These are phyloP conservation scores for Kwoniella dejecticola DNA, from an alignment of 768 basidiomycete species.

Conservation along the genomic window DNA sequence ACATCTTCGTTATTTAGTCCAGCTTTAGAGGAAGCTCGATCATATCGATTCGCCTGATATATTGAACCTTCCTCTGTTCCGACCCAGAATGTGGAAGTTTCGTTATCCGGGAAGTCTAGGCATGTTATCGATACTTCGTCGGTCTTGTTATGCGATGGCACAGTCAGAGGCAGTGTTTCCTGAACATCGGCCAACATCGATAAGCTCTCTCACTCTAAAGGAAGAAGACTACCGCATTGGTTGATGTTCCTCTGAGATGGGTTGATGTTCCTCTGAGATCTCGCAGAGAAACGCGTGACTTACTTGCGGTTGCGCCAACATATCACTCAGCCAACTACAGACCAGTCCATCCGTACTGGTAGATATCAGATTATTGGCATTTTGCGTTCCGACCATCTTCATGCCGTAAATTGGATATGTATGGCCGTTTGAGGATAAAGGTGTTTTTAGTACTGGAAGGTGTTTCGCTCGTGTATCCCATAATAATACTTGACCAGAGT, in stretches of 20 bases:
- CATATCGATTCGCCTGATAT: conserved; percentile 94
- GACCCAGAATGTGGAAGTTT: conserved; percentile 95
- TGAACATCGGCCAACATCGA: conserved; percentile 50
- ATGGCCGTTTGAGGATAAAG: conserved; percentile 91
- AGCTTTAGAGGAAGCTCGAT: conserved; percentile 94
- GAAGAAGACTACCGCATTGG: neutral
- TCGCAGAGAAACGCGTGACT: too few species aligned
- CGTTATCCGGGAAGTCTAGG: conserved; percentile 91
- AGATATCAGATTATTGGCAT: conserved; percentile 95
- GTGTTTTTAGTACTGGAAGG: conserved; percentile 93
- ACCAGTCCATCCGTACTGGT: conserved; percentile 96
- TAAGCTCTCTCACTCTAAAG: neutral
- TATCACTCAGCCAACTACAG: conserved; percentile 97
- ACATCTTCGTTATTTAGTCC: conserved; percentile 90
- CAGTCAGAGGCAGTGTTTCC: conserved; percentile 91
- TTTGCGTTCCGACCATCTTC: conserved; percentile 97
- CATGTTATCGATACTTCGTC: conserved; percentile 93
- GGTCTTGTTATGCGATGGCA: conserved; percentile 91
- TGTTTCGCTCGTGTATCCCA: conserved; percentile 99
- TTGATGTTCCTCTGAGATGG: too few species aligned
- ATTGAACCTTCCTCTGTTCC: conserved; percentile 98
- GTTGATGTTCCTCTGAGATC: too few species aligned
- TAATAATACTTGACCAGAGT: conserved; percentile 94
- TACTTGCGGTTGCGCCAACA: conserved; percentile 97
- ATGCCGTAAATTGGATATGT: conserved; percentile 99